Conservation (phyloP, 108 stramenopile genomes). For the Aureococcus anophagefferens region DNA sequence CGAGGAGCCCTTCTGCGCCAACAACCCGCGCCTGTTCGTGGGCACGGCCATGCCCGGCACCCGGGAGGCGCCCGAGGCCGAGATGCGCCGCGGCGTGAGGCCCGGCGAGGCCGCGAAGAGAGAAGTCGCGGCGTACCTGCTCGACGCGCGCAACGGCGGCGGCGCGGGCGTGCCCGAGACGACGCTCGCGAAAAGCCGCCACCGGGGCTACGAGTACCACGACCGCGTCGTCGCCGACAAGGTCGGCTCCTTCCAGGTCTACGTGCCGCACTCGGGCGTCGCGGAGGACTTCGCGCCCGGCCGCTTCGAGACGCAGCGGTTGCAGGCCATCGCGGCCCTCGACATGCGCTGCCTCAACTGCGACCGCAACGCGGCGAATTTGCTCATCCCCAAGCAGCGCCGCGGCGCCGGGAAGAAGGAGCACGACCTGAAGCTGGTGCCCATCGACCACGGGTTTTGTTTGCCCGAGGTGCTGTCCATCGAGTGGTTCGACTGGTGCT, state of each 20-base stretch:
- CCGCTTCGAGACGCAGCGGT: slow-evolving; percentile 68
- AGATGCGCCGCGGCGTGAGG: slow-evolving; percentile 69
- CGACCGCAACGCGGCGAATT: slow-evolving; percentile 89
- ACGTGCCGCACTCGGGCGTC: slow-evolving; percentile 66
- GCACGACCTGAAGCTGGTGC: slow-evolving; percentile 64
- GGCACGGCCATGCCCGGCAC: slow-evolving; percentile 15
- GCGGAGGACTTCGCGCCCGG: slow-evolving; percentile 84
- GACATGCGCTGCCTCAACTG: slow-evolving; percentile 95
- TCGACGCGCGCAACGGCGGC: slow-evolving; percentile 61
- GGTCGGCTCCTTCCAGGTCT: slow-evolving; percentile 88
- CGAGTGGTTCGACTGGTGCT: slow-evolving; percentile 97
- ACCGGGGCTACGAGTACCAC: slow-evolving; percentile 72
- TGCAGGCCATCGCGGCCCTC: slow-evolving; percentile 89
- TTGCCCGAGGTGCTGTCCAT: slow-evolving; percentile 78
- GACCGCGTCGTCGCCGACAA: slow-evolving; percentile 56
- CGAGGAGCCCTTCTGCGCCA: slow-evolving; percentile 94
- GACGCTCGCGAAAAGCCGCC: slow-evolving; percentile 80
- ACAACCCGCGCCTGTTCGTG: slow-evolving; percentile 84
- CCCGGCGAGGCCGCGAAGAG: slow-evolving; percentile 90
- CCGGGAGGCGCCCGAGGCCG: slow-evolving; percentile 25
- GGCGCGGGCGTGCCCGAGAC: slow-evolving; percentile 88
- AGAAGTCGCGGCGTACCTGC: slow-evolving; percentile 91
- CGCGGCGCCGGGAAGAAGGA: slow-evolving; percentile 34
- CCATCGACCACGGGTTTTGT: slow-evolving; percentile 96
- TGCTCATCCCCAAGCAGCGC: slow-evolving; percentile 56